Evolutionary conservation across 805 yeast species (phyloP).

Genomic region (Candida alai): DNA sequence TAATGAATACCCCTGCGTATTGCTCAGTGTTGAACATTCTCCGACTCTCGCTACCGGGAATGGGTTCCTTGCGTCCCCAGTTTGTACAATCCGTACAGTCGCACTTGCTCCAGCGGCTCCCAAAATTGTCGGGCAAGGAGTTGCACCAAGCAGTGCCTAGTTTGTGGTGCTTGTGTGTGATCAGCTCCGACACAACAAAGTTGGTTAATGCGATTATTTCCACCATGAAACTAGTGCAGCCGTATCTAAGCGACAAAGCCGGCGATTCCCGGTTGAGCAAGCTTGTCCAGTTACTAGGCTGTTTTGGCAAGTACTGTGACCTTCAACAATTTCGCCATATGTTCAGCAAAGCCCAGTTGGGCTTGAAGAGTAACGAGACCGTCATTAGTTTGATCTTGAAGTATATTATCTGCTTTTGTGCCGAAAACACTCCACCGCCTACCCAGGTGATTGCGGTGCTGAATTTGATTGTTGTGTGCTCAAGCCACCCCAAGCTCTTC

Average conservation of each 20-base stretch:
- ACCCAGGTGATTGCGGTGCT: conserved; percentile 51
- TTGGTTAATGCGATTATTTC: conserved; percentile 63
- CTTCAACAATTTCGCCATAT: conserved; percentile 44
- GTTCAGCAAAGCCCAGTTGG: conserved; percentile 38
- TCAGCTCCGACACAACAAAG: conserved; percentile 43
- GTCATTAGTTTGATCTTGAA: conserved; percentile 56
- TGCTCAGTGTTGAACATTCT: conserved; percentile 54
- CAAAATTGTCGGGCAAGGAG: conserved; percentile 58
- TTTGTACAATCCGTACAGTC: conserved; percentile 49
- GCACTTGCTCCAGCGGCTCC: conserved; percentile 50
- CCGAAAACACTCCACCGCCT: conserved; percentile 21
- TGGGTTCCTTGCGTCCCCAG: conserved; percentile 44
- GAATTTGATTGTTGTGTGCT: conserved; percentile 57
- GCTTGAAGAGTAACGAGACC: conserved; percentile 49
- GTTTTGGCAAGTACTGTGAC: conserved; percentile 67
- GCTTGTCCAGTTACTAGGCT: conserved; percentile 60
- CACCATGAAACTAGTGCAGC: conserved; percentile 49
- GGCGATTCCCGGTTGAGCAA: conserved; percentile 49
- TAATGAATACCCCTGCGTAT: conserved; percentile 38
- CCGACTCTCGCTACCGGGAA: conserved; percentile 43
- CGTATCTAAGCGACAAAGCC: conserved; percentile 33
- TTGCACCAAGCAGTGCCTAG: conserved; percentile 74
- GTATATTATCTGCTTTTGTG: conserved; percentile 54
- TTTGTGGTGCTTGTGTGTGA: conserved; percentile 51
- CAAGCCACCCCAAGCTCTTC: conserved; percentile 63